A percentile compares a stretch with the other conserved stretches of the same genome.
Evolutionary conservation across 352 stramenopile species (phyloP).

Genomic region (Detonula confervacea): DNA sequence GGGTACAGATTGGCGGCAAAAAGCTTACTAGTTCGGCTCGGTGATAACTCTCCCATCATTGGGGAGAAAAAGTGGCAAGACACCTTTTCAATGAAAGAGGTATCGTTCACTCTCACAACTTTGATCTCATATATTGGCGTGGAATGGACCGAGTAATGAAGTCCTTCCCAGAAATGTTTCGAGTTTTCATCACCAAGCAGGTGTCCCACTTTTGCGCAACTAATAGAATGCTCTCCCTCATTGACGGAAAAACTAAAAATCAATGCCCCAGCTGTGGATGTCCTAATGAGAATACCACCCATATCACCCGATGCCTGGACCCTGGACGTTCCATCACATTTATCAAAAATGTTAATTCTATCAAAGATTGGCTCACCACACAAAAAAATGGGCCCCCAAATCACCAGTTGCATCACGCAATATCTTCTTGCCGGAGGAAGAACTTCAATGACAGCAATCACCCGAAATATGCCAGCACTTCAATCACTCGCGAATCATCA

Average conservation of each 20-base stretch:
- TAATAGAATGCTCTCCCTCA: background rate
- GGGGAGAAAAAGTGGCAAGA: background rate
- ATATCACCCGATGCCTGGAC: background rate
- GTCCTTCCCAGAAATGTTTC: constrained; percentile 18
- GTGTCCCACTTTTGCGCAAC: constrained; percentile 19
- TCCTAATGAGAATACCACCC: background rate
- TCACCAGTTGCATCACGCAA: background rate
- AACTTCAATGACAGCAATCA: background rate
- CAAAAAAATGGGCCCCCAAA: background rate
- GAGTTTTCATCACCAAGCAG: constrained; percentile 14
- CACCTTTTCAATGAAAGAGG: background rate
- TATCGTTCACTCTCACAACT: background rate
- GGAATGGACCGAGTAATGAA: constrained; percentile 5
- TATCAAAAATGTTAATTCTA: no score
- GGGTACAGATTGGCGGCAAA: background rate
- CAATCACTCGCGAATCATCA: background rate
- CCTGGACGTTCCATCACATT: background rate
- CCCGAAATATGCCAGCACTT: background rate
- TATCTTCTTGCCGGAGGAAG: constrained; percentile 1
- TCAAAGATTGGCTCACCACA: background rate
- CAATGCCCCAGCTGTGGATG: constrained; percentile 11
- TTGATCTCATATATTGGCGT: constrained; percentile 5
- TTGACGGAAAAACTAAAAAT: background rate
- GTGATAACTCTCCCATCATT: background rate
- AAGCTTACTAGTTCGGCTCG: background rate